These are phyloP conservation scores for Crataegus laevigata DNA, from an alignment of 306 rosid species.

Conservation along the genomic window DNA sequence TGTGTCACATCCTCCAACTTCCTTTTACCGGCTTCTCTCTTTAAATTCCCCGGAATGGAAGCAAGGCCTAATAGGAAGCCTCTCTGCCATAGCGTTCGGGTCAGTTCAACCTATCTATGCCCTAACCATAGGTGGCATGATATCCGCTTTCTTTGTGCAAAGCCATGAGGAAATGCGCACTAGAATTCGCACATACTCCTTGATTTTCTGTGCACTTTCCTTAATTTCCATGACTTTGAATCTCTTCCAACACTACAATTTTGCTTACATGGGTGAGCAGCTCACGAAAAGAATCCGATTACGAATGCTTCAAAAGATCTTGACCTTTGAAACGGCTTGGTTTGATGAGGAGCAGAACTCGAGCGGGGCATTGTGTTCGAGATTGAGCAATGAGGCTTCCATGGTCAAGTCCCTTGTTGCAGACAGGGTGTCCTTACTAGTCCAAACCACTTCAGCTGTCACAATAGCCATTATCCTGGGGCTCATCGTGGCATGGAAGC, in stretches of 20 bases:
- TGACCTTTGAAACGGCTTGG: constrained; percentile 91
- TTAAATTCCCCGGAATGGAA: constrained; percentile 84
- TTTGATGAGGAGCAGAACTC: constrained; percentile 79
- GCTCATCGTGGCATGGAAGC: constrained; percentile 82
- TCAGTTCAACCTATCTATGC: constrained; percentile 90
- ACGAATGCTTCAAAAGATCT: constrained; percentile 65
- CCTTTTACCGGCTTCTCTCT: constrained; percentile 63
- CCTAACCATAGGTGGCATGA: constrained; percentile 82
- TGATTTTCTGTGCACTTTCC: constrained; percentile 58
- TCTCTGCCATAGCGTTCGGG: constrained; percentile 71
- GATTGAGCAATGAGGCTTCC: constrained; percentile 82
- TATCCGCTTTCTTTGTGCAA: constrained; percentile 69
- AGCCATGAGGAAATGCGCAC: constrained; percentile 69
- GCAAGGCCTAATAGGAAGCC: constrained; percentile 66
- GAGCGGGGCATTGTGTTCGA: constrained; percentile 80
- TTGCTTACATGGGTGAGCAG: constrained; percentile 81
- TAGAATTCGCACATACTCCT: constrained; percentile 56
- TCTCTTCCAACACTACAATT: constrained; percentile 78
- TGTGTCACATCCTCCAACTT: constrained; percentile 45
- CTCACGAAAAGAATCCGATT: constrained; percentile 65
- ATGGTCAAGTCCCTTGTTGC: constrained; percentile 92
- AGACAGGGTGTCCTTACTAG: constrained; percentile 63
- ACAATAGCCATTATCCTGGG: constrained; percentile 87
- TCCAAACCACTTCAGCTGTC: constrained; percentile 83
- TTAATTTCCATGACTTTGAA: constrained; percentile 66